Percentiles rank a stretch among this genome's conserved stretches.
Evolutionary conservation across 1,139 yeast species (phyloP).

Genomic region (Zygosaccharomyces sapae): DNA sequence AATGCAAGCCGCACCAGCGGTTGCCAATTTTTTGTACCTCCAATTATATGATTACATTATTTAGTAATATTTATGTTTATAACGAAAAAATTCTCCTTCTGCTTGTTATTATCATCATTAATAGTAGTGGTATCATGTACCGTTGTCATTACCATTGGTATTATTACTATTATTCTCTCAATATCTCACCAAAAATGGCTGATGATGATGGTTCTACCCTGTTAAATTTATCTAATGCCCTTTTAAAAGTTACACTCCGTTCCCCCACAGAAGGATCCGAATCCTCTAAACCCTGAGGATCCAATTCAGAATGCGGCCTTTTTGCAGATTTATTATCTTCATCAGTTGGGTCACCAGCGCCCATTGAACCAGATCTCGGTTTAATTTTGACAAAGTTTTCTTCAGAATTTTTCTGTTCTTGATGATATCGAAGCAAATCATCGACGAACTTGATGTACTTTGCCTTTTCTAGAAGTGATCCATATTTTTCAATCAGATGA

Average conservation of each 20-base stretch:
- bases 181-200: conserved; percentile 17
- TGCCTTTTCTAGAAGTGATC: conserved; percentile 40
- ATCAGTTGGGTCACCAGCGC: conserved; percentile 6
- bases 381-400: conserved; percentile 1
- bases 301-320: conserved; percentile 11
- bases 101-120: too few species aligned
- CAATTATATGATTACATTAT: conserved; percentile 3
- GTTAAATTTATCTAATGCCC: conserved; percentile 18
- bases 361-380: not conserved
- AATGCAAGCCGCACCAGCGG: not conserved
- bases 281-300: conserved; percentile 5
- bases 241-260: conserved; percentile 15
- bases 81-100: too few species aligned
- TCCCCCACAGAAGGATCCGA: conserved; percentile 4
- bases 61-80: too few species aligned
- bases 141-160: not conserved
- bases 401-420: conserved; percentile 8
- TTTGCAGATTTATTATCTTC: conserved; percentile 11
- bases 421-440: conserved; percentile 19
- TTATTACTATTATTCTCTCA: conserved; percentile 10
- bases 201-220: conserved; percentile 16
- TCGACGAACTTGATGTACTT: conserved; percentile 35
- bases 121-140: too few species aligned
- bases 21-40: not conserved
- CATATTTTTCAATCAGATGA: conserved; percentile 47